These are phyloP conservation scores for Stachybotrys chartarum DNA, from an alignment of 2,329 filamentous ascomycete genomes.

Conservation along the genomic window DNA sequence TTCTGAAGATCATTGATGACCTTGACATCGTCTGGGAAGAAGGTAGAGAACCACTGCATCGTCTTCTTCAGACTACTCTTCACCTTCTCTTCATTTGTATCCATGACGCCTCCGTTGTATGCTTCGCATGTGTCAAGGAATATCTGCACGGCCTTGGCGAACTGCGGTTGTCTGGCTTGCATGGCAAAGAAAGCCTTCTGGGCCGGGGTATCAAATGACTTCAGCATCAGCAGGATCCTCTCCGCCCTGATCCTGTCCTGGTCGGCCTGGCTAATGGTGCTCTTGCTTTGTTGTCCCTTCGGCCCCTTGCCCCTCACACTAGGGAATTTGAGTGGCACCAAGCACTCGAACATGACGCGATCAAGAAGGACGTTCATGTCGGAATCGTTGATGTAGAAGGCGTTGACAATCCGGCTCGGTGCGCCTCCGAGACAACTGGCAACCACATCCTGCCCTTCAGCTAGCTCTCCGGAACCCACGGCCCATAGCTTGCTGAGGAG, in stretches of 20 bases:
- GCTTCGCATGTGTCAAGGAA: constrained; percentile 80
- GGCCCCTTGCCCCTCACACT: constrained; percentile 51
- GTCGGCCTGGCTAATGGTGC: constrained; percentile 44
- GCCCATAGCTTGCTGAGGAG: constrained; percentile 85
- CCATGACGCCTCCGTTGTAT: constrained; percentile 80
- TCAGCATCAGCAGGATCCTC: constrained; percentile 74
- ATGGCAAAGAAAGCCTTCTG: constrained; percentile 85
- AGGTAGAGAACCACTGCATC: constrained; percentile 64
- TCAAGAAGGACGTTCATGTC: constrained; percentile 83
- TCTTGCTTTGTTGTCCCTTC: constrained; percentile 44
- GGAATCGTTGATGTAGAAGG: constrained; percentile 81
- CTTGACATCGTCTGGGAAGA: constrained; percentile 67
- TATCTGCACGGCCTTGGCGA: constrained; percentile 65
- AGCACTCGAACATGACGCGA: constrained; percentile 74
- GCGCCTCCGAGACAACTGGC: constrained; percentile 70
- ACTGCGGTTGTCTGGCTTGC: constrained; percentile 68
- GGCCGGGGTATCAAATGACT: constrained; percentile 67
- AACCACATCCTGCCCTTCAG: constrained; percentile 72
- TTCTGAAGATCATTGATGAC: constrained; percentile 75
- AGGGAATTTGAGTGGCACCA: constrained; percentile 87
- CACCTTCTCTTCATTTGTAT: constrained; percentile 60
- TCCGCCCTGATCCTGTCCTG: constrained; percentile 74
- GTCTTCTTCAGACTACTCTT: constrained; percentile 66
- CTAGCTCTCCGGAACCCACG: constrained; percentile 82
- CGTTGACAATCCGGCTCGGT: constrained; percentile 78